Evolutionary conservation across 176 grass and related monocot genomes (phyloP), one percentile per base, ranked within the genome.

Genomic region (Bonia amplexicaulis): DNA sequence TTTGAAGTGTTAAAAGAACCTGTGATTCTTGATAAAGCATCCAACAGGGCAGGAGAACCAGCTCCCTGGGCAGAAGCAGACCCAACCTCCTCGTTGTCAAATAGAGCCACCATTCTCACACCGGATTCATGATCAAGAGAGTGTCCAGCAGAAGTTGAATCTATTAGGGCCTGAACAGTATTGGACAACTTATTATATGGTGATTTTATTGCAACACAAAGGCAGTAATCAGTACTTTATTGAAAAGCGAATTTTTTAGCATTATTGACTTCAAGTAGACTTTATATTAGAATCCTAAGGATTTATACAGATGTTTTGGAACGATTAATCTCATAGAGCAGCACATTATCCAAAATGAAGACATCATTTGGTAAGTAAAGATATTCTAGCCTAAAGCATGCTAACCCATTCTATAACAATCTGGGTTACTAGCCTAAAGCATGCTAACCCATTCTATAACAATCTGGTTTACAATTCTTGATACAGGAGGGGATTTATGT

Each of bases 51-150:
- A 85, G 96, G 93, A 52, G 96, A 98, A 85, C 96, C 96, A 81
- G 96, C 96, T 59, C 96, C 96, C 79, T 98, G 96, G 67, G 96
- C 96, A 29, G 96, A 98, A 89, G 95, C 29, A 78, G 96, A 95
- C 41, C 96, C 96, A 83, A 98, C 95, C 78, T 98, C 95, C 72
- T 98, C 95, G 65, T 98, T 93, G 79, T 98, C 95, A 91, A 98
- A 98, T 33, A 98, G 87, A 77, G 95, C 95, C 69, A 95, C 88
- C 96, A 98, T 98, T 80, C 96, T 89, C 63, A 98, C 88, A 67
- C 93, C 90, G 54, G 87, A 87, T 95, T 98, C 96, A 83, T 93
- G 53, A 49, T 73, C 80, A 66, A 98, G 93, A 45, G 93, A 92
- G 51, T 85, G 84, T 39, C 83, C 66, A 54, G 68, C 37, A 91